A percentile compares a stretch with the other conserved stretches of the same genome.
phyloP scores from a whole-genome alignment of 768 basidiomycete genomes.

The Podaxis sp. region DNA sequence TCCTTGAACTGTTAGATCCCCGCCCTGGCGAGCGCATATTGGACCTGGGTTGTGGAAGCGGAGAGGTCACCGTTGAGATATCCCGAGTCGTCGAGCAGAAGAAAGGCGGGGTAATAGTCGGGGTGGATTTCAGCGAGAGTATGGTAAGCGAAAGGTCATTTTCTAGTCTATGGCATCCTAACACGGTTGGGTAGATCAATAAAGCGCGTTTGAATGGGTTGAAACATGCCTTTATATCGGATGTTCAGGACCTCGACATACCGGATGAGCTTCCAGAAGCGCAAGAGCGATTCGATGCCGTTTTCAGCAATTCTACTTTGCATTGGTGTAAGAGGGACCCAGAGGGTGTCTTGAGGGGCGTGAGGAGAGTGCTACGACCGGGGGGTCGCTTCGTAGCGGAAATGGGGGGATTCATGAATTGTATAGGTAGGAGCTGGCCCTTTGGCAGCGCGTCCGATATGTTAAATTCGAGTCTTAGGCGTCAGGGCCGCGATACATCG shows the following conservation, averaged over 20 bases:
- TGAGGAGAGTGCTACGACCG: constrained; percentile 59
- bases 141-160: constrained; percentile 53
- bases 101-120: constrained; percentile 55
- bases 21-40: constrained; percentile 66
- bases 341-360: constrained; percentile 55
- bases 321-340: constrained; percentile 88
- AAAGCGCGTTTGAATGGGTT: constrained; percentile 32
- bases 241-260: constrained; percentile 48
- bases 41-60: constrained; percentile 83
- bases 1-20: constrained; percentile 61
- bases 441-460: background rate
- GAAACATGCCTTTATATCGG: constrained; percentile 45
- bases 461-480: constrained; percentile 39
- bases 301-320: constrained; percentile 77
- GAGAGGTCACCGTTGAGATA: constrained; percentile 67
- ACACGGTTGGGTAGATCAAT: constrained; percentile 11
- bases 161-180: background rate
- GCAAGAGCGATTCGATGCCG: constrained; percentile 58
- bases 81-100: constrained; percentile 46
- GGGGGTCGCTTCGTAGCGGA: constrained; percentile 76
- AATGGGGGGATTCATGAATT: constrained; percentile 77
- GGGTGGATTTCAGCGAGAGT: constrained; percentile 65
- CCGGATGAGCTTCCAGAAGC: constrained; percentile 29
- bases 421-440: constrained; percentile 45
- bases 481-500: constrained; percentile 56